Conservation (phyloP, 2,329 filamentous ascomycete genomes). For the Tolypocladium tundrense region DNA sequence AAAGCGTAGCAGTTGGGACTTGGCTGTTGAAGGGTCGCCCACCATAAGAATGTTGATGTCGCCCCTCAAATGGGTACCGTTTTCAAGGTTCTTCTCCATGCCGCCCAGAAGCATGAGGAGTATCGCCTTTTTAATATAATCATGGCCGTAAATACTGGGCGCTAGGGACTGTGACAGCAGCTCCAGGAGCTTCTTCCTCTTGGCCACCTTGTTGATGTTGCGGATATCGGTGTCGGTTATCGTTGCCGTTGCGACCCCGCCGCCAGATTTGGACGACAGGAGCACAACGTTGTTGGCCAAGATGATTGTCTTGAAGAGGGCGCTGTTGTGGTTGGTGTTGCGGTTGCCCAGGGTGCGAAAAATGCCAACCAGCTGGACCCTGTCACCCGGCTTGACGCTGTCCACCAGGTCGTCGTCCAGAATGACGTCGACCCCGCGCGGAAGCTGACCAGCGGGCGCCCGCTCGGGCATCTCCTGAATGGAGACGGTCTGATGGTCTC, state of each 20-base stretch:
- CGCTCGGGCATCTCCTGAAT: conserved; percentile 99
- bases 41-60: conserved; percentile 99
- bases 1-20: conserved; percentile 94
- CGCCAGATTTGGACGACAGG: conserved; percentile 90
- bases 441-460: conserved; percentile 88
- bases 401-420: conserved; percentile 95
- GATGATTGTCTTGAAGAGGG: conserved; percentile 88
- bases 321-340: conserved; percentile 82
- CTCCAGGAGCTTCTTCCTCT: conserved; percentile 89
- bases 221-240: conserved; percentile 96
- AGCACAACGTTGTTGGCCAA: conserved; percentile 92
- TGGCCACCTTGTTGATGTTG: conserved; percentile 96
- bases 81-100: conserved; percentile 97
- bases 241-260: conserved; percentile 79
- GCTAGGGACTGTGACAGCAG: conserved; percentile 88
- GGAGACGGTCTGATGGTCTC: conserved; percentile 94
- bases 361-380: conserved; percentile 93
- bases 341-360: conserved; percentile 91
- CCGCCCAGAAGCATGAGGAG: conserved; percentile 89
- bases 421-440: conserved; percentile 90
- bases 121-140: conserved; percentile 96
- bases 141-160: conserved; percentile 93
- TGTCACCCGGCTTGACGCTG: conserved; percentile 86
- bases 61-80: conserved; percentile 93
- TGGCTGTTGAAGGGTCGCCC: conserved; percentile 94